A percentile compares a stretch with the other conserved stretches of the same genome.
These are phyloP conservation scores for Beauveria pseudobassiana DNA, from an alignment of 2,329 filamentous ascomycete genomes.

Conservation along the genomic window DNA sequence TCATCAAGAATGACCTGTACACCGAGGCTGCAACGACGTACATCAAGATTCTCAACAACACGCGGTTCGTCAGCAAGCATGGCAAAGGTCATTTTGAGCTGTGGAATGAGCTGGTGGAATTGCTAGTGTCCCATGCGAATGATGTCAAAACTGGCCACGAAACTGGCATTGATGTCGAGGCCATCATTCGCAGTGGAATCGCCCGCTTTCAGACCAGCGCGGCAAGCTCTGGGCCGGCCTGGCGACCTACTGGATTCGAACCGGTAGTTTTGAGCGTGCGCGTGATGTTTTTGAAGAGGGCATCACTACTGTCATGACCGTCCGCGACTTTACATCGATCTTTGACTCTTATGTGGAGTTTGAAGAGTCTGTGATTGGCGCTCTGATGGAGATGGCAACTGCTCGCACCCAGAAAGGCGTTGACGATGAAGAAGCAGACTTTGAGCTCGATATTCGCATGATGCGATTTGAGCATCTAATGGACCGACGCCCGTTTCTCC, in stretches of 20 bases:
- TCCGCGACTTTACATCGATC: constrained; percentile 91
- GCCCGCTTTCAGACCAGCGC: constrained; percentile 79
- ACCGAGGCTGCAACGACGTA: constrained; percentile 88
- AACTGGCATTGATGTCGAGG: constrained; percentile 80
- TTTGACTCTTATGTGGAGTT: constrained; percentile 97
- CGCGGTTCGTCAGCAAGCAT: constrained; percentile 83
- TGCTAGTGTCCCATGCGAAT: constrained; percentile 84
- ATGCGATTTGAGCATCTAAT: constrained; percentile 97
- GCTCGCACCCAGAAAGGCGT: constrained; percentile 70
- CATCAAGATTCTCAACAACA: constrained; percentile 86
- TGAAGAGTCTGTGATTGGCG: constrained; percentile 89
- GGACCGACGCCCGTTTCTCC: constrained; percentile 89
- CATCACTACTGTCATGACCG: constrained; percentile 96
- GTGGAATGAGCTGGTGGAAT: constrained; percentile 95
- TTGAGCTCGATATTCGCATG: constrained; percentile 94
- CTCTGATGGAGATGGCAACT: constrained; percentile 82
- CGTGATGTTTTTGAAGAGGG: constrained; percentile 93
- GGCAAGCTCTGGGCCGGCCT: constrained; percentile 93
- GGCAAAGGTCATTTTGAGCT: constrained; percentile 93
- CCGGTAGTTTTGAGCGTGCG: constrained; percentile 85
- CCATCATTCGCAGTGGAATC: constrained; percentile 88
- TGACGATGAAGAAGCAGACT: constrained; percentile 76
- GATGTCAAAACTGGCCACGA: constrained; percentile 76
- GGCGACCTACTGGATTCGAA: constrained; percentile 93
- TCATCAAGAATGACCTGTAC: constrained; percentile 74